A percentile compares a stretch with the other conserved stretches of the same genome.
Evolutionary conservation across 192 early-diverging fungal species (phyloP).

Genomic region (Pilobolus umbonatus): DNA sequence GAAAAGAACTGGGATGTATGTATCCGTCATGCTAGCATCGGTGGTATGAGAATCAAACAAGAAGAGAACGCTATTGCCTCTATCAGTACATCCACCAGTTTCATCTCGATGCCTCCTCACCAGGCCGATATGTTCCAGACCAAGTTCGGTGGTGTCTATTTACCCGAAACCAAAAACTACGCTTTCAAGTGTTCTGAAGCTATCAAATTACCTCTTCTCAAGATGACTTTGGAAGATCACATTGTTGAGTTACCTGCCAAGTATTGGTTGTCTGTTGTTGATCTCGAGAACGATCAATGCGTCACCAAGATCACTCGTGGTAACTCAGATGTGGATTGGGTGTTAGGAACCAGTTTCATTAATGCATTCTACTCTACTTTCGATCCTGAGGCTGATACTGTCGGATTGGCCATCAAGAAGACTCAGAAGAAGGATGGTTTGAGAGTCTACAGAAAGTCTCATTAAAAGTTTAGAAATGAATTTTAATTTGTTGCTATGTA

Average conservation of each 20-base stretch:
- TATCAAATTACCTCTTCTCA: slow-evolving; percentile 19
- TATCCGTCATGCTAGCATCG: slow-evolving; percentile 26
- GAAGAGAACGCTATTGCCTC: slow-evolving; percentile 25
- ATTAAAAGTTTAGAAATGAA: slow-evolving; percentile 1
- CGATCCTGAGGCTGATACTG: slow-evolving; percentile 24
- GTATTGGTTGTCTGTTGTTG: slow-evolving; percentile 31
- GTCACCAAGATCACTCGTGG: slow-evolving; percentile 15
- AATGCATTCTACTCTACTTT: slow-evolving; percentile 36
- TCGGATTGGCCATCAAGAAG: slow-evolving; percentile 31
- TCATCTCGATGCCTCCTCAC: slow-evolving; percentile 22
- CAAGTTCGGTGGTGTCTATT: slow-evolving; percentile 20
- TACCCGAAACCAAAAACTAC: slow-evolving; percentile 19
- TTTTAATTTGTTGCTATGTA: not conserved
- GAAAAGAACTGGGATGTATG: slow-evolving; percentile 33
- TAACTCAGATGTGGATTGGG: slow-evolving; percentile 25
- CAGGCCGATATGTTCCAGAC: slow-evolving; percentile 32
- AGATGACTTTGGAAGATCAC: slow-evolving; percentile 17
- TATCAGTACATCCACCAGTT: slow-evolving; percentile 28
- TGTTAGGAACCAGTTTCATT: slow-evolving; percentile 26
- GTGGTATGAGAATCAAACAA: slow-evolving; percentile 18
- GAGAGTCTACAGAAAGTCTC: slow-evolving; percentile 19
- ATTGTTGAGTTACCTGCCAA: slow-evolving; percentile 29
- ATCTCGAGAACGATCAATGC: slow-evolving; percentile 24
- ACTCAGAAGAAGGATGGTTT: slow-evolving; percentile 16
- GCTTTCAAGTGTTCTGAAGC: slow-evolving; percentile 31